A percentile compares a stretch with the other conserved stretches of the same genome.
phyloP scores from a whole-genome alignment of 169 alveolate species.

The Theileria parva region DNA sequence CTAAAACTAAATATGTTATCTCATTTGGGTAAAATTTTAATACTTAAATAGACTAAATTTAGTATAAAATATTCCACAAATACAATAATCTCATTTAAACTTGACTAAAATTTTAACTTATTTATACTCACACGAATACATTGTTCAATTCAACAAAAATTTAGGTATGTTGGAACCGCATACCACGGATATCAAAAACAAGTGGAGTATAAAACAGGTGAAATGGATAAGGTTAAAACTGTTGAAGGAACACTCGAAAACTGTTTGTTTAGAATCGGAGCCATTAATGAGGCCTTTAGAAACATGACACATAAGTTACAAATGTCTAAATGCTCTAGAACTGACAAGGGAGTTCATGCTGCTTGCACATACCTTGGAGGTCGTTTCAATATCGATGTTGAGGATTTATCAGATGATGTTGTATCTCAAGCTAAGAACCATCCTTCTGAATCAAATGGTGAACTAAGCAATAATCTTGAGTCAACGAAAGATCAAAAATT shows the following conservation, averaged over 20 bases:
- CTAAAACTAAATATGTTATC: slow-evolving; percentile 65
- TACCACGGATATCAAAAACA: slow-evolving; percentile 85
- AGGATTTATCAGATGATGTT: not conserved
- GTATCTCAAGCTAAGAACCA: not conserved
- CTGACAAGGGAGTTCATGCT: slow-evolving; percentile 88
- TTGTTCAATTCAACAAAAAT: not conserved
- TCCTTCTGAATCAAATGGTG: not conserved
- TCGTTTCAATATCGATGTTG: slow-evolving; percentile 51
- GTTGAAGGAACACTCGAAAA: slow-evolving; percentile 74
- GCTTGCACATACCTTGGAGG: slow-evolving; percentile 74
- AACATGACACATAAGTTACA: slow-evolving; percentile 58
- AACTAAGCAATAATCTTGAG: no score
- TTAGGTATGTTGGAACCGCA: slow-evolving; percentile 76
- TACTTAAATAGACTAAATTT: not conserved
- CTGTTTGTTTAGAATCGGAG: slow-evolving; percentile 70
- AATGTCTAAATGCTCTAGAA: slow-evolving; percentile 84
- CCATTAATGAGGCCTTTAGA: slow-evolving; percentile 50
- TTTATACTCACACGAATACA: not conserved
- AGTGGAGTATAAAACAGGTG: slow-evolving; percentile 33
- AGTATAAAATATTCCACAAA: not conserved
- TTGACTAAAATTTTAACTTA: not conserved
- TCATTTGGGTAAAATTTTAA: slow-evolving; percentile 53
- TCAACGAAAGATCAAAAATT: not conserved
- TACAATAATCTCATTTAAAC: not conserved
- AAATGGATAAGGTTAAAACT: slow-evolving; percentile 64